These are phyloP conservation scores for Xerocomellus amylosporus DNA, from an alignment of 768 basidiomycete species.

Conservation along the genomic window DNA sequence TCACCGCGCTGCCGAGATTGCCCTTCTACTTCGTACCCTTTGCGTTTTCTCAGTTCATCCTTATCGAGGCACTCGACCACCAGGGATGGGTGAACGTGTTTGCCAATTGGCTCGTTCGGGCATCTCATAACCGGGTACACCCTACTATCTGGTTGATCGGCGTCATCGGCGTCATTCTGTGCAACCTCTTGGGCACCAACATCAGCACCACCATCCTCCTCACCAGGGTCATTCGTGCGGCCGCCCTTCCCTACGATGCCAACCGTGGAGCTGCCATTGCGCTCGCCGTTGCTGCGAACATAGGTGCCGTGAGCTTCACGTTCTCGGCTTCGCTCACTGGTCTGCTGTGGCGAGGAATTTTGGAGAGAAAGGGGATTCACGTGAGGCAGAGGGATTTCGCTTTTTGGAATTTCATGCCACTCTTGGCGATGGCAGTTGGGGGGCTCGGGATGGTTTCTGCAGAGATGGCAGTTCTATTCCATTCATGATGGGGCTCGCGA, in stretches of 20 bases:
- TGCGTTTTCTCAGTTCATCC: conserved; percentile 68
- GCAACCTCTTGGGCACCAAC: conserved; percentile 84
- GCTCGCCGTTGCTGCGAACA: conserved; percentile 83
- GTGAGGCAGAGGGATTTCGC: conserved; percentile 65
- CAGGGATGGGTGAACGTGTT: conserved; percentile 90
- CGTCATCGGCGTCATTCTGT: conserved; percentile 68
- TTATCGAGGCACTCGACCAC: conserved; percentile 46
- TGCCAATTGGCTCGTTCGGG: conserved; percentile 59
- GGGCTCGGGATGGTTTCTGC: conserved; percentile 69
- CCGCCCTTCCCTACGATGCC: conserved; percentile 34
- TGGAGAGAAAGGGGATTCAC: conserved; percentile 66
- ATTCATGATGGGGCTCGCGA: neutral
- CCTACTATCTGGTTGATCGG: conserved; percentile 66
- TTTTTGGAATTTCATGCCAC: conserved; percentile 63
- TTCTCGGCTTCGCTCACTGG: conserved; percentile 89
- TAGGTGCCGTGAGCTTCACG: conserved; percentile 87
- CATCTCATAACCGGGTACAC: conserved; percentile 40
- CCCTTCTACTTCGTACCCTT: conserved; percentile 87
- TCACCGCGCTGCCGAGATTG: conserved; percentile 61
- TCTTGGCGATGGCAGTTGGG: conserved; percentile 60
- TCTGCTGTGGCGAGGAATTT: conserved; percentile 75
- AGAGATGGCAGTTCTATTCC: conserved; percentile 62
- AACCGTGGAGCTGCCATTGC: conserved; percentile 60
- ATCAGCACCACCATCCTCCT: conserved; percentile 89
- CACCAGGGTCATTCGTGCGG: conserved; percentile 68